Percentiles rank a stretch among this genome's conserved stretches.
These are phyloP conservation scores for Leccinum disarticulatum DNA, from an alignment of 768 basidiomycete species.

Conservation along the genomic window DNA sequence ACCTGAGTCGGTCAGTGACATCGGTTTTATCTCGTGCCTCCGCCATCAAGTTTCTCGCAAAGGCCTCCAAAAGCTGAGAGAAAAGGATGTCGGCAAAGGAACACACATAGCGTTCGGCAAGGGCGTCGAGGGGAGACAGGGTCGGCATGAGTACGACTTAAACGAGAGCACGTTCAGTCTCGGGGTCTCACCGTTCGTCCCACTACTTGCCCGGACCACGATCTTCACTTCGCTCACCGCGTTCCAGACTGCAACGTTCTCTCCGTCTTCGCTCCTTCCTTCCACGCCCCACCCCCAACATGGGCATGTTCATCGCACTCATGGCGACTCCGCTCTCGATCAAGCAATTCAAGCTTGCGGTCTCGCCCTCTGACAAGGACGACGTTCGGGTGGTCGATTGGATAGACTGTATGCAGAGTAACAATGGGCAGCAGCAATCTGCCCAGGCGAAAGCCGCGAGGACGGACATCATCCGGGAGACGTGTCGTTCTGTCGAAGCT, in stretches of 20 bases:
- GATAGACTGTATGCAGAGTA: too few relatives aligned
- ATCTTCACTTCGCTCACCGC: slow-evolving; percentile 24
- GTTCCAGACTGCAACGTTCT: slow-evolving; percentile 9
- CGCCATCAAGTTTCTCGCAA: slow-evolving; percentile 66
- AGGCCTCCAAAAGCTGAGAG: slow-evolving; percentile 80
- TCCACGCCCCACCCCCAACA: slow-evolving; percentile 4
- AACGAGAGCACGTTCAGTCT: slow-evolving; percentile 46
- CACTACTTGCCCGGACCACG: slow-evolving; percentile 12
- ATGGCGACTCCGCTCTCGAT: too few relatives aligned
- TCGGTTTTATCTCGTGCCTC: slow-evolving; percentile 79
- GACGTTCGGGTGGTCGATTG: too few relatives aligned
- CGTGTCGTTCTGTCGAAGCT: too few relatives aligned
- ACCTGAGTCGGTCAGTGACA: slow-evolving; percentile 88
- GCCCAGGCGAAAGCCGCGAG: too few relatives aligned
- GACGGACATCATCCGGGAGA: too few relatives aligned
- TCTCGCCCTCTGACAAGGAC: too few relatives aligned
- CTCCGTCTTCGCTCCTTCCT: background rate
- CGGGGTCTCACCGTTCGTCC: slow-evolving; percentile 21
- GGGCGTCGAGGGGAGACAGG: slow-evolving; percentile 31
- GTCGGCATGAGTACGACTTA: slow-evolving; percentile 45
- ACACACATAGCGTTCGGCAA: slow-evolving; percentile 62
- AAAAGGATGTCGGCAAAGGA: slow-evolving; percentile 69
- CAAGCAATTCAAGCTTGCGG: too few relatives aligned
- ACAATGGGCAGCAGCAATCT: too few relatives aligned
- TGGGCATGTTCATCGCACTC: background rate